phyloP scores from a whole-genome alignment of 805 yeast genomes.

The Lachancea sp. region DNA sequence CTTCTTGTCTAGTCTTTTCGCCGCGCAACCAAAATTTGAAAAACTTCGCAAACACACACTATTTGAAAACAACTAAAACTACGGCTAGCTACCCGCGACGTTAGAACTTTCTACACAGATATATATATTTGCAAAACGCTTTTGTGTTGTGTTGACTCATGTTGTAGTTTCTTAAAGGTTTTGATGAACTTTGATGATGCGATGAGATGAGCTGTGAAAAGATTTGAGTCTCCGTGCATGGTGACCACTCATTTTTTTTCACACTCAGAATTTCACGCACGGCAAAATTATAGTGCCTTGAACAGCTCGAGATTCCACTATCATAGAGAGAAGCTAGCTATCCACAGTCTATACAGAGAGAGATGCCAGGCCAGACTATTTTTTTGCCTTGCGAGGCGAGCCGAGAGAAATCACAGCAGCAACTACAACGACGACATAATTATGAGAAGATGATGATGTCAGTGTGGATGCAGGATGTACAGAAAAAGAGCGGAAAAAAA shows the following conservation, averaged over 20 bases:
- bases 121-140: neutral
- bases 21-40: too few relatives aligned
- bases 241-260: neutral
- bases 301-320: neutral
- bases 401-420: neutral
- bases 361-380: too few relatives aligned
- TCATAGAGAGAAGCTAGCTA: neutral
- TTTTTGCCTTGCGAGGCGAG: too few relatives aligned
- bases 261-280: neutral
- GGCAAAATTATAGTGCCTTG: neutral
- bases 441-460: neutral
- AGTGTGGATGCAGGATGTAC: neutral
- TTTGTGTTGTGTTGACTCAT: neutral
- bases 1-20: neutral
- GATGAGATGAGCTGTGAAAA: neutral
- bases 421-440: neutral
- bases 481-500: neutral
- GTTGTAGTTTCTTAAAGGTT: neutral
- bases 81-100: neutral
- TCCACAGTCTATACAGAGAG: too few relatives aligned
- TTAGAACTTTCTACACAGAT: neutral
- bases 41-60: neutral
- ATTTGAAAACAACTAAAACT: neutral
- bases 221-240: neutral
- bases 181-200: neutral